phyloP scores from a whole-genome alignment of 1,139 yeast genomes.

The Blastobotrys apis region DNA sequence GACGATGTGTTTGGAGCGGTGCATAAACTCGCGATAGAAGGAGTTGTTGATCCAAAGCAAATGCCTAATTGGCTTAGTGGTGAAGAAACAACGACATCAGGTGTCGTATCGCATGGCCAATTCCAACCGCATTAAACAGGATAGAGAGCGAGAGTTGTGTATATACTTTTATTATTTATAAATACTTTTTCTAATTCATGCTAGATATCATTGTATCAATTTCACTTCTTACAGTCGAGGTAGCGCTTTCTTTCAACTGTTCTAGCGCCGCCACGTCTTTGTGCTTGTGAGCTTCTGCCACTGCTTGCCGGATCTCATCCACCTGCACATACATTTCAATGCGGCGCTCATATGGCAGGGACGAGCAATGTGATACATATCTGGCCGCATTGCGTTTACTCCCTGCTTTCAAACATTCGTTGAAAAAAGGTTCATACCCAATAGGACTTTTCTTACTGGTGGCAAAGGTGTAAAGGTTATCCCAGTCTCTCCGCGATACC shows the following conservation, averaged over 20 bases:
- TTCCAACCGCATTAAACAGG: conserved; percentile 1
- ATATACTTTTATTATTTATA: not conserved
- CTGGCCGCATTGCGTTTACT: conserved; percentile 44
- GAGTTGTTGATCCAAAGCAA: conserved; percentile 47
- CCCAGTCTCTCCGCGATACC: conserved; percentile 54
- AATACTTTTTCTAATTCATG: not conserved
- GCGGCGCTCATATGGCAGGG: conserved; percentile 38
- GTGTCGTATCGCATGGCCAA: conserved; percentile 45
- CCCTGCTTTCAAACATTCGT: conserved; percentile 47
- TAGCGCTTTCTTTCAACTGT: conserved; percentile 35
- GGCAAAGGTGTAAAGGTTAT: conserved; percentile 50
- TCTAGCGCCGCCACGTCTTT: conserved; percentile 48
- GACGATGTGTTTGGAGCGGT: conserved; percentile 78
- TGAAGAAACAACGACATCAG: conserved; percentile 55
- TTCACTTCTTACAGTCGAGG: conserved; percentile 32
- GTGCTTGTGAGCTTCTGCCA: conserved; percentile 54
- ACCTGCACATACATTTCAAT: conserved; percentile 50
- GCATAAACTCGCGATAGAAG: conserved; percentile 61
- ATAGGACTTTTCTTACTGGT: conserved; percentile 59
- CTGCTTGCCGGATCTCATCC: conserved; percentile 53
- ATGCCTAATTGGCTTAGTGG: conserved; percentile 82
- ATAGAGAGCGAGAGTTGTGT: too few relatives aligned
- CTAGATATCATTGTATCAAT: conserved; percentile 22
- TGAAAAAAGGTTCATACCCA: conserved; percentile 64
- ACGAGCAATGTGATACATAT: conserved; percentile 39